Base-by-base conservation (phyloP, 2,329 filamentous ascomycete species). In the Xylaria sp. region DNA sequence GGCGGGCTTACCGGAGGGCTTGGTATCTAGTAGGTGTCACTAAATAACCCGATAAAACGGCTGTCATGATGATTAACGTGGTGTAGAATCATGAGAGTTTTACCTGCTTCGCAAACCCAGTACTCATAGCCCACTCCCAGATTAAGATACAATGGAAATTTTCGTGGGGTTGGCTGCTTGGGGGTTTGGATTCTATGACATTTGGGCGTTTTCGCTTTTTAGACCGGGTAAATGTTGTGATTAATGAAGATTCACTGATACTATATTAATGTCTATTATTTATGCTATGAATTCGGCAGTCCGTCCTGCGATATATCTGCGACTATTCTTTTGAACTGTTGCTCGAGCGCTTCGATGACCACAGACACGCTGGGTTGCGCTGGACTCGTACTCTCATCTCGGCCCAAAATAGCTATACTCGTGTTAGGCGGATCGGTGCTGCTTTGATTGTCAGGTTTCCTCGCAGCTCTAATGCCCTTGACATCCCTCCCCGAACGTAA, bases 401-500 rank as follows among this genome's bases (percentile, higher is more conserved):
- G 74, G 32, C 75, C 69, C 2, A 72, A 72, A 2, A 75, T 70
- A 27, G 75, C 72, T 23, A 13, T 13, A 8, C 68, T 72, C 5
- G 71, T 69, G n/a, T 77, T 75, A 32, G 73, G 75, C 4, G 65
- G 54, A 1, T 74, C 74, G 1, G 72, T 75, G 9, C 74, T 78
- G 0, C 75, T 77, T 10, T 72, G 60, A 0, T 81, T 77, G 5
- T 80, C 81, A 0, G 79, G 80, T 75, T 85, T 87, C 5, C 84
- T 84, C 75, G 79, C 79, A 5, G 81, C 79, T 48, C 79, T 78
- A 27, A 76, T 70, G 48, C 80, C 78, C 75, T 82, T 85, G 32
- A 88, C 85, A 21, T 88, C 86, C 40, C 80, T 84, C 16, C 88
- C 88, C 8, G 71, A 76, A 0, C 91, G 83, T 0, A 90, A 78